These are phyloP conservation scores for Suhomyces kilbournensis DNA, from an alignment of 805 yeast species.

Conservation along the genomic window DNA sequence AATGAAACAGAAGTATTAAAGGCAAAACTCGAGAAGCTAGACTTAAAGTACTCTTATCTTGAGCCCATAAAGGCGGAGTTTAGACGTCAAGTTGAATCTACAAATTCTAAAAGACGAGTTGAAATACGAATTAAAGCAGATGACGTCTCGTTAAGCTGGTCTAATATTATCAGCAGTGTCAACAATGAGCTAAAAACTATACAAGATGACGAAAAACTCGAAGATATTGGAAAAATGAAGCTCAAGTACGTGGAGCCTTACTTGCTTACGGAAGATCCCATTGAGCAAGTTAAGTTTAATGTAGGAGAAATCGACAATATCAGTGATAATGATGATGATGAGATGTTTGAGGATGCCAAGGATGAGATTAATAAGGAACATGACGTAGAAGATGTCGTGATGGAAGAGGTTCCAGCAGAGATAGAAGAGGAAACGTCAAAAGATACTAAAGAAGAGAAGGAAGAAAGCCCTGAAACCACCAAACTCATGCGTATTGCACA, in stretches of 20 bases:
- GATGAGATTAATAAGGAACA: background rate
- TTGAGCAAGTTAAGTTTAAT: constrained; percentile 43
- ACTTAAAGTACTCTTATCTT: constrained; percentile 25
- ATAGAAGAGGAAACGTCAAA: constrained; percentile 10
- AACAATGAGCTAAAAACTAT: constrained; percentile 30
- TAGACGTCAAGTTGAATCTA: constrained; percentile 17
- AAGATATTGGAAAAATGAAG: constrained; percentile 37
- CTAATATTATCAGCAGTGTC: constrained; percentile 26
- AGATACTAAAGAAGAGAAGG: background rate
- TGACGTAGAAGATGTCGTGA: background rate
- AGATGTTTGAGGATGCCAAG: constrained; percentile 1
- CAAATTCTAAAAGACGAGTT: constrained; percentile 8
- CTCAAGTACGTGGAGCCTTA: constrained; percentile 52
- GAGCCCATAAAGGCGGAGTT: constrained; percentile 30
- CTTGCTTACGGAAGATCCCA: constrained; percentile 44
- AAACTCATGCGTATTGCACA: background rate
- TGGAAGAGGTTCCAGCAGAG: constrained; percentile 11
- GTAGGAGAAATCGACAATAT: constrained; percentile 8
- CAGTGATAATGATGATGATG: background rate
- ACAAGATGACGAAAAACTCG: constrained; percentile 34
- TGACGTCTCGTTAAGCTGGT: constrained; percentile 19
- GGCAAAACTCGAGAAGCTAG: background rate
- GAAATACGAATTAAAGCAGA: constrained; percentile 5
- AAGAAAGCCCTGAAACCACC: background rate
- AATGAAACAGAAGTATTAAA: background rate